These are phyloP conservation scores for Withania somnifera DNA, from an alignment of 305 asterid genomes.

Conservation along the genomic window DNA sequence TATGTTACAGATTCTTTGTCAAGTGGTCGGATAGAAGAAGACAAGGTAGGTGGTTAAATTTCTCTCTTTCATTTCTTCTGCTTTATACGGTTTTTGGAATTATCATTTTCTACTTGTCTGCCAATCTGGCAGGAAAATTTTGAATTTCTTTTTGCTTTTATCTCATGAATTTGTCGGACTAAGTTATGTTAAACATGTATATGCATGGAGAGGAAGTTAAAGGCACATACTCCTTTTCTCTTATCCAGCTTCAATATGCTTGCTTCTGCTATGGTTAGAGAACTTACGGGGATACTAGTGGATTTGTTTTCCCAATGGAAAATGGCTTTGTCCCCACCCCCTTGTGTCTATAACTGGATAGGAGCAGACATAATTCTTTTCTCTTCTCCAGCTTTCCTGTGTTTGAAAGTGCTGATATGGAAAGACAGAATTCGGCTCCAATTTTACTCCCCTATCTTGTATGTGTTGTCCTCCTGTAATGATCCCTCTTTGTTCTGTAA, in stretches of 20 bases:
- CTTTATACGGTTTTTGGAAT: not conserved
- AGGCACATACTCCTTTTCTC: not conserved
- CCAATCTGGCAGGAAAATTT: not conserved
- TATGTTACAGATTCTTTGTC: conserved; percentile 67
- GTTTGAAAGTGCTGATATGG: not conserved
- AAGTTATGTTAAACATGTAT: not conserved
- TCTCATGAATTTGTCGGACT: not conserved
- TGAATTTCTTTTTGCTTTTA: not conserved
- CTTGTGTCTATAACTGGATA: not conserved
- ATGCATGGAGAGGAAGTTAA: not conserved
- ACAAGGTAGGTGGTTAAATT: conserved; percentile 40
- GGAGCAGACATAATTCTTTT: not conserved
- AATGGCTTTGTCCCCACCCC: not conserved
- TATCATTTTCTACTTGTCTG: not conserved
- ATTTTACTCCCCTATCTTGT: not conserved
- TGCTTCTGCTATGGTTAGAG: not conserved
- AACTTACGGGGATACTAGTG: not conserved
- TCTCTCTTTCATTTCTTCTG: not conserved
- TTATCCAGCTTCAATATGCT: not conserved
- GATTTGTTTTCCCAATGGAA: not conserved
- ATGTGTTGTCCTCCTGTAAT: not conserved
- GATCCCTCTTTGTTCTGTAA: not conserved
- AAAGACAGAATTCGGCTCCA: not conserved
- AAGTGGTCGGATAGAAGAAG: conserved; percentile 75
- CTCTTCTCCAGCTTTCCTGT: not conserved